A percentile compares a stretch with the other conserved stretches of the same genome.
These are phyloP conservation scores for Tulasnella sp. DNA, from an alignment of 768 basidiomycete species.

Conservation along the genomic window DNA sequence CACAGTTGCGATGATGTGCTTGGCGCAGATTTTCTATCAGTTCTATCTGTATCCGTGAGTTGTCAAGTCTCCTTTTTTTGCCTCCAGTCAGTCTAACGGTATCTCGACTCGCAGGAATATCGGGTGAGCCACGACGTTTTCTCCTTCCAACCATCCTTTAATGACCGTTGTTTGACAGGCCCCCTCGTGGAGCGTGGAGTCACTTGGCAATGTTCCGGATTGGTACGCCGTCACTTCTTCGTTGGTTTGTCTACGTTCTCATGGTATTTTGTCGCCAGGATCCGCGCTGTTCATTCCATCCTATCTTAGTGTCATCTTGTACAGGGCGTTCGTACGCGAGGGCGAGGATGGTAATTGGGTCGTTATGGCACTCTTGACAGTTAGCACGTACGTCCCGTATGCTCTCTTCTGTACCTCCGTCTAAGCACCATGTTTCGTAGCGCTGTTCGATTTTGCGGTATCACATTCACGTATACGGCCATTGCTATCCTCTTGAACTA, in stretches of 20 bases:
- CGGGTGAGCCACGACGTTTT: constrained; percentile 34
- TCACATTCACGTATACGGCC: constrained; percentile 81
- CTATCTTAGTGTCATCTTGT: constrained; percentile 67
- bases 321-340: constrained; percentile 57
- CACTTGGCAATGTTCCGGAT: constrained; percentile 84
- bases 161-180: not conserved
- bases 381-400: constrained; percentile 61
- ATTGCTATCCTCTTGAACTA: constrained; percentile 81
- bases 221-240: constrained; percentile 30
- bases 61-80: not conserved
- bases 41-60: constrained; percentile 83
- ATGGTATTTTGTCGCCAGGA: constrained; percentile 18
- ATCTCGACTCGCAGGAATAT: constrained; percentile 39
- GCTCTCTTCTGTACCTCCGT: not conserved
- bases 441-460: constrained; percentile 76
- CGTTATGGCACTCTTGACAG: constrained; percentile 48
- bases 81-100: not conserved
- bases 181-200: constrained; percentile 36
- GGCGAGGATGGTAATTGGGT: constrained; percentile 58
- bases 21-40: constrained; percentile 87
- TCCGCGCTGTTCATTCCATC: constrained; percentile 79
- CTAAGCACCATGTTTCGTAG: constrained; percentile 29
- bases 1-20: constrained; percentile 80
- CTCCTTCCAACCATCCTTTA: not conserved
- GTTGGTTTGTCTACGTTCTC: constrained; percentile 15